phyloP scores from a whole-genome alignment of 345 rosid genomes.

The Erucastrum elatum region DNA sequence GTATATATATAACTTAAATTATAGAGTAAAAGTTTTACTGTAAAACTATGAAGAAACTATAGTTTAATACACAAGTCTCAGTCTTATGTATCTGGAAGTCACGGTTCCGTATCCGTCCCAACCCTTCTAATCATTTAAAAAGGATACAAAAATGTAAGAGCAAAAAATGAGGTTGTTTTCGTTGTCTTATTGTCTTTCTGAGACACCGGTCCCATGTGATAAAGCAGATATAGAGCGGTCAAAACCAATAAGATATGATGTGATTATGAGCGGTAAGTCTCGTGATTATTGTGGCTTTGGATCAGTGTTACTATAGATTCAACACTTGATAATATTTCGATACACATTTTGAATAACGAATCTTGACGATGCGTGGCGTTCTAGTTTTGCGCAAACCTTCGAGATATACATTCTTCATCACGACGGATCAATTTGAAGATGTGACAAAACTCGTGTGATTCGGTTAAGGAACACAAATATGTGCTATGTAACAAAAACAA shows the following conservation, averaged over 20 bases:
- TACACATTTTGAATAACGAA: neutral
- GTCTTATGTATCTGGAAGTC: too few species aligned
- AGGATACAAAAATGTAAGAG: too few species aligned
- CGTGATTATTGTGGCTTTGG: neutral
- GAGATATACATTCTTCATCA: neutral
- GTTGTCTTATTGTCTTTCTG: neutral
- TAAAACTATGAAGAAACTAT: too few species aligned
- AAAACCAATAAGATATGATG: neutral
- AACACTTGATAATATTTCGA: neutral
- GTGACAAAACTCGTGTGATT: neutral
- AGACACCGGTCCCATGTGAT: neutral
- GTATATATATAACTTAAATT: too few species aligned
- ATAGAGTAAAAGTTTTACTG: too few species aligned
- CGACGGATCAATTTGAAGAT: neutral
- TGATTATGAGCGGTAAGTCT: neutral
- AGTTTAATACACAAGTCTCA: too few species aligned
- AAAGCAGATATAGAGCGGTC: neutral
- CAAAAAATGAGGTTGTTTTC: neutral
- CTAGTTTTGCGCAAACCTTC: neutral
- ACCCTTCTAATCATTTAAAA: neutral
- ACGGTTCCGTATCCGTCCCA: neutral
- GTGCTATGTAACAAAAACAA: neutral
- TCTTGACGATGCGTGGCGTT: neutral
- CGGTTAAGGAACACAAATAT: neutral
- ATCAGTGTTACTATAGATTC: neutral